Base-by-base conservation (phyloP, 1,139 yeast genomes). In the Saccharomyces hybrid region DNA sequence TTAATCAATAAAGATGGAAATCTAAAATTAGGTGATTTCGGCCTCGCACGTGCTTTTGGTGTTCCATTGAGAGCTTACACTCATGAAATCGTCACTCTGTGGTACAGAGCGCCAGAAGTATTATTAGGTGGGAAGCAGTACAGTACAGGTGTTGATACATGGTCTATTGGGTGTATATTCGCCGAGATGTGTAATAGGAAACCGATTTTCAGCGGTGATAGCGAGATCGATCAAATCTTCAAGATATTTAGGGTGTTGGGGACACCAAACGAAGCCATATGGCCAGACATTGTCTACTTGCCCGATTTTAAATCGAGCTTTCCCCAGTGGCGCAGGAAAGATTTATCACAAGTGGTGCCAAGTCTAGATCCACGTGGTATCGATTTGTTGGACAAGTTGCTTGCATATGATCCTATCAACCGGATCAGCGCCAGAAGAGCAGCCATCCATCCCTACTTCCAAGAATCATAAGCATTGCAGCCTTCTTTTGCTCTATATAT, bases 51-150 rank as follows among this genome's bases (percentile, higher is more conserved):
- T 59, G 98, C 97, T 0, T 91, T 89, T 73, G 99, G 99, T 52
- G 97, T 93, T 9, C 99, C 99, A 1, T 76, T 93, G 59, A 80
- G 98, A 68, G 96, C 97, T 1, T 93, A 91, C 70, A 91, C 99
- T 11, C 97, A 91, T 73, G 98, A 93, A 70, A 97, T 93, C 57
- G 99, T 95, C 54, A 93, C 99, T 0, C 77, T 95, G 63, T 93
- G 99, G 99, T 93, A 93, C 73, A 79, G 99, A 62, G 91, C 98
- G 0, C 99, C 99, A 0, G 99, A 93, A 70, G 89, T 93, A 57
- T 77, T 93, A 60, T 78, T 93, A 46, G 99, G 99, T 32, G 97
- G 98, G 26, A 89, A 95, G 62, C 98, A 93, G 71, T 93, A 93
- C 72, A 88, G 97, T 52, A 93, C 98, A 0, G 98, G 98, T 28